Evolutionary conservation across 2,329 filamentous ascomycete genomes (phyloP).

Genomic region (Sporothrix sp.): DNA sequence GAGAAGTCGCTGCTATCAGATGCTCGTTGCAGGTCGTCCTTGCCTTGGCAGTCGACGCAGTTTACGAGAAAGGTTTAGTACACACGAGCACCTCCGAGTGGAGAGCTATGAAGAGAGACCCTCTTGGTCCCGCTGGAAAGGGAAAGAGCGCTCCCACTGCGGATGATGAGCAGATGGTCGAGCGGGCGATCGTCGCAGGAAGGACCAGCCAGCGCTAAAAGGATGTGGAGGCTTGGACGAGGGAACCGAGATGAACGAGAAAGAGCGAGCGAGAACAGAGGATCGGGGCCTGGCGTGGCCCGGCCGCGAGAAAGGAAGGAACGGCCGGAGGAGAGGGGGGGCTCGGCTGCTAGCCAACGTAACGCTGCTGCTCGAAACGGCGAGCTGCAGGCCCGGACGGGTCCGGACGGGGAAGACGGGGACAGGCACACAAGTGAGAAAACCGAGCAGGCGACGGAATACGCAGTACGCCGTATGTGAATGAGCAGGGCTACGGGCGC

Average conservation of each 20-base stretch:
- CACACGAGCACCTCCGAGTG: too few species aligned
- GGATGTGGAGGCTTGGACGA: not conserved
- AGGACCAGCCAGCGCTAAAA: not conserved
- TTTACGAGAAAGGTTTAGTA: too few species aligned
- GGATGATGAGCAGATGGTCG: not conserved
- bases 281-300: not conserved
- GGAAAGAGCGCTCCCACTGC: not conserved
- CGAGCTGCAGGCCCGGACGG: constrained; percentile 2
- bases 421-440: not conserved
- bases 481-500: too few species aligned
- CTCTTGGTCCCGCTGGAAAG: too few species aligned
- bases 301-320: not conserved
- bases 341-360: not conserved
- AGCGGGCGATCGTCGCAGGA: constrained; percentile 6
- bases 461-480: too few species aligned
- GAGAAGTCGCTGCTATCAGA: too few species aligned
- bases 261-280: not conserved
- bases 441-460: too few species aligned
- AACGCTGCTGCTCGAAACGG: constrained; percentile 6
- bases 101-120: too few species aligned
- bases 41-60: too few species aligned
- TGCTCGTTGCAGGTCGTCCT: too few species aligned
- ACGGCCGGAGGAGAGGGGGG: not conserved
- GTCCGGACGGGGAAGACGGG: too few species aligned
- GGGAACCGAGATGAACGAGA: not conserved